Base-by-base conservation (phyloP, 1,139 yeast species). In the Ogataea hybrid region DNA sequence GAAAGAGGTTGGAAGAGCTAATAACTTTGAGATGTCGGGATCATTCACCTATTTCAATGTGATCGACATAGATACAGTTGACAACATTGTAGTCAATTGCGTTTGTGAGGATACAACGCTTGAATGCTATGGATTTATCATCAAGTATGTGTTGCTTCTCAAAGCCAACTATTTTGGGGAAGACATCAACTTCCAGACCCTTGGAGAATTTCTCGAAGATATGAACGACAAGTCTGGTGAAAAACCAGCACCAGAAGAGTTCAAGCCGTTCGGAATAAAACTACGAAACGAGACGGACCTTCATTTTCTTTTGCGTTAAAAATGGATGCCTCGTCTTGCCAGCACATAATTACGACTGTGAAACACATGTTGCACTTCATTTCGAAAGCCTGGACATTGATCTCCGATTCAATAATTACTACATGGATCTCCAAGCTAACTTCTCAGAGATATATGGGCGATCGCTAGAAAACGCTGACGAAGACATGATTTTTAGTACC, bases 91-190 rank as follows among this genome's bases (percentile, higher is more conserved):
- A 1, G 70, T 92, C 16, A 75, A 81, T 29, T 75, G 87, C 50
- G 60, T 69, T 2, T 87, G 94, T 21, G 81, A 78, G 20, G 75
- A 79, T 40, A 78, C 89, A 0, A 79, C 87, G 0, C 59, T 92
- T 32, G 74, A 83, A 41, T 77, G 84, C 42, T 86, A 85, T 58
- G 98, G 98, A 0, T 84, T 81, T 59, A 72, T 88, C 8, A 70
- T 88, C 8, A 77, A 84, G 50, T 88, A 86, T 58, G 67, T 90
- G 30, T 77, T 89, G 68, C 75, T 79, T n/a, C 70, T 92, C 38
- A 75, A 85, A 35, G 96, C 86, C 57, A 92, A 92, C 57, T 90
- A 90, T 59, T 85, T 92, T 63, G 98, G 97, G 4, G 95, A 87
- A 40, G 72, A 75, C 48, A 73, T 78, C n/a, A 89, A 83, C 53